These are phyloP conservation scores for Peribolospora kevripleyi DNA, from an alignment of 768 basidiomycete species.

Conservation along the genomic window DNA sequence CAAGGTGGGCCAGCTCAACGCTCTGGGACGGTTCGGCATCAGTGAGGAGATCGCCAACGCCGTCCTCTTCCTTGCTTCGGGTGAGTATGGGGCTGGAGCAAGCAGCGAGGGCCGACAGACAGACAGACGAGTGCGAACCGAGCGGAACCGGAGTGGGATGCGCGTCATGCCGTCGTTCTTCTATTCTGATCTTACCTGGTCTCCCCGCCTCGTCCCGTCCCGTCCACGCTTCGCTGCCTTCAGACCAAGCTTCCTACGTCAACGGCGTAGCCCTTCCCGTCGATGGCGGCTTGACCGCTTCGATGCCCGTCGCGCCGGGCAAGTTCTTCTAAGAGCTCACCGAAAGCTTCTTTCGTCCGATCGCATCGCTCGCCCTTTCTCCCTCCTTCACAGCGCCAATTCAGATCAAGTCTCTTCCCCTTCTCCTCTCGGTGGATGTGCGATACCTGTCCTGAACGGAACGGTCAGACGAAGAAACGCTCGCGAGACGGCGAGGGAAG, in stretches of 20 bases:
- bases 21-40: constrained; percentile 36
- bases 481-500: no score
- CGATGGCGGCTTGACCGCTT: constrained; percentile 62
- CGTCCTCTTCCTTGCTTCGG: constrained; percentile 66
- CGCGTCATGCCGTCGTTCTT: background rate
- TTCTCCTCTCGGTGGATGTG: no score
- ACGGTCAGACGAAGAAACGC: no score
- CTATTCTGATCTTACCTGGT: background rate
- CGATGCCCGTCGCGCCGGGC: constrained; percentile 55
- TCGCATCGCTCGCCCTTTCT: no score
- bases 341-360: no score
- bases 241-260: constrained; percentile 23
- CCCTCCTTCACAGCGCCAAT: no score
- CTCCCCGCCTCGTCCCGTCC: background rate
- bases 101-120: no score
- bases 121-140: no score
- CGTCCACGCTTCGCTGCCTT: background rate
- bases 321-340: constrained; percentile 15
- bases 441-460: no score
- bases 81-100: constrained; percentile 22
- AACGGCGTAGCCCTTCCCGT: constrained; percentile 71
- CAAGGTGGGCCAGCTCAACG: constrained; percentile 66
- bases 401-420: no score
- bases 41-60: constrained; percentile 56
- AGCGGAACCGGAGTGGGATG: no score